Base-by-base conservation (phyloP, 805 yeast species). In the Maudiozyma barnettii region DNA sequence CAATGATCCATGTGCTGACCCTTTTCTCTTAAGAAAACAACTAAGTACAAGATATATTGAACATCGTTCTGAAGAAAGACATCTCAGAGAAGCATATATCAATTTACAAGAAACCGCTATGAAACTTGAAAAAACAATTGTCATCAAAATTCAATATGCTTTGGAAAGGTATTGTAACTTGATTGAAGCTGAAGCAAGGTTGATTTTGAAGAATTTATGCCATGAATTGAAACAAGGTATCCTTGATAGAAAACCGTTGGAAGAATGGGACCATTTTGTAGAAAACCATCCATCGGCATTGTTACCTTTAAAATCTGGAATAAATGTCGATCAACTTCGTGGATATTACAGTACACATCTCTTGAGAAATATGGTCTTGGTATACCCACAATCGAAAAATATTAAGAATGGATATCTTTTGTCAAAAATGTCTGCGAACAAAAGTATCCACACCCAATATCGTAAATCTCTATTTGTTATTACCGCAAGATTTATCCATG, bases 251-350 rank as follows among this genome's bases (percentile, higher is more conserved):
- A 80, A 78, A 42, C 71, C 78, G 16, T 73, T 71, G 37, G 67
- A 74, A 51, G 89, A 82, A 61, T 82, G 88, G 88, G 84, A 81
- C 56, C 75, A 75, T 40, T 81, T 81, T 51, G 77, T 82, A 45
- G 67, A 68, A 44, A 61, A 64, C 41, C 68, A 69, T 19, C 68
- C 65, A 29, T 67, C 69, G 46, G 67, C 75, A 39, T 45, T 74
- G 30, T 50, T 65, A 36, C 55, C 60, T 39, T 62, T 67, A 63
- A 66, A 66, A 46, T 58, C 74, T 2, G 58, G 55, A n/a, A 18
- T 33, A n/a, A 16, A 33, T 14, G 18, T 33, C 9, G 36, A 33
- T 33, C 18, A 33, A 33, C 36, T 33, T 14, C 36, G 36, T 13
- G 36, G n/a, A 33, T 8, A 9, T 14, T 33, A 33, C 18, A 33